Evolutionary conservation across 2,329 filamentous ascomycete species (phyloP), one percentile per base, ranked within the genome.

Genomic region (Ampelomyces quisqualis): DNA sequence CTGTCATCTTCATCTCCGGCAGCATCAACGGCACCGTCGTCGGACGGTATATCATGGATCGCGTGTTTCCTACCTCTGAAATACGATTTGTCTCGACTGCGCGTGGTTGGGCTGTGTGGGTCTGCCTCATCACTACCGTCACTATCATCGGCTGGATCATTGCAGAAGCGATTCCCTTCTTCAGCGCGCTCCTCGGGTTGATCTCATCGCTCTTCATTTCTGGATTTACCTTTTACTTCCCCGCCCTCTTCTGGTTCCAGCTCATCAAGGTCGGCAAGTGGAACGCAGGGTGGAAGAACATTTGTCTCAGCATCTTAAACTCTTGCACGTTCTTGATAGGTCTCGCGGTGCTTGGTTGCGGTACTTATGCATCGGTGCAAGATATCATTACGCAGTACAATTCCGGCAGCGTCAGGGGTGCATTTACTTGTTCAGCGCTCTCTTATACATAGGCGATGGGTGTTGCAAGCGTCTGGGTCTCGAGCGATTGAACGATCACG

Each of bases 1-100:
- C 84, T 21, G 86, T 86, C 19, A 88, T 88, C 51, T 75, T 88
- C 46, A 82, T 89, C 41, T 82, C 84, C 0, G 85, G 84, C 39
- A 58, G 85, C 14, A 86, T 89, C 57, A 84, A 86, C 63, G 82
- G 78, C 18, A 81, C 85, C 47, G 80, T 88, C 2, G 81, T 82
- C 7, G 75, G 76, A 35, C 84, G 84, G 56, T 84, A 85, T 60
- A 73, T 86, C 51, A 63, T 67, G 85, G 84, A 64, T 70, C 80
- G 34, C 77, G 81, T 40, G 59, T 84, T 38, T 82, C 83, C 69
- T 67, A 75, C 38, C 73, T 79, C 60, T 78, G 78, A 35, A 2
- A 66, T 66, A 39, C 67, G 68, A 55, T 70, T 56, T 54, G 70
- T 67, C 48, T 67, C 64, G 54, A 60, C 40, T 48, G 55, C 40